phyloP scores from a whole-genome alignment of 257 asterid genomes.

The Penstemon barbatus region DNA sequence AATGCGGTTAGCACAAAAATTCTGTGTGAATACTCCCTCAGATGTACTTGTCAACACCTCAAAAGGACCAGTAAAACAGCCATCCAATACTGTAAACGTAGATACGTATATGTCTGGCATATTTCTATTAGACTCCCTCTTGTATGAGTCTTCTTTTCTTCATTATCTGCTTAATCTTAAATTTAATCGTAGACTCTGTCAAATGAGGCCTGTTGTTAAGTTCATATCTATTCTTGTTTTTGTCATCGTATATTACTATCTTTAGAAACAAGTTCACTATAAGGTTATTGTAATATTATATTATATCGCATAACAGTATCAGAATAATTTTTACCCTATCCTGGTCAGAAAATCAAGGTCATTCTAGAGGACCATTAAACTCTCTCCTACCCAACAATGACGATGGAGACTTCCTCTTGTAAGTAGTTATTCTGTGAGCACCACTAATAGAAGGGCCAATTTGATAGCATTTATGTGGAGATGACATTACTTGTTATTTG shows the following conservation, averaged over 20 bases:
- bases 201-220: background rate
- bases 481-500: background rate
- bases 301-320: background rate
- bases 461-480: background rate
- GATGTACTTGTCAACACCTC: background rate
- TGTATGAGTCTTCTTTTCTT: slow-evolving; percentile 1
- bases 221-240: background rate
- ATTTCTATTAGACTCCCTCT: background rate
- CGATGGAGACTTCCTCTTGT: background rate
- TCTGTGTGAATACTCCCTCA: background rate
- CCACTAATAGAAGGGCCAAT: background rate
- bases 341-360: slow-evolving; percentile 5
- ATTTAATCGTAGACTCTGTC: background rate
- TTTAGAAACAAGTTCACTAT: too few relatives aligned
- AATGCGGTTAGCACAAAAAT: background rate
- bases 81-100: too few relatives aligned
- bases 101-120: background rate
- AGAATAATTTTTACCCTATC: background rate
- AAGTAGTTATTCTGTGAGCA: background rate
- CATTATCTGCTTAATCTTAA: slow-evolving; percentile 14
- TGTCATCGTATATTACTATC: background rate
- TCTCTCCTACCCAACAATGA: background rate
- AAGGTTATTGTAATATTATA: too few relatives aligned
- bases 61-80: background rate
- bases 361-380: background rate